Base-by-base conservation (phyloP, 2,329 filamentous ascomycete genomes). In the Fusarium sublunatum region DNA sequence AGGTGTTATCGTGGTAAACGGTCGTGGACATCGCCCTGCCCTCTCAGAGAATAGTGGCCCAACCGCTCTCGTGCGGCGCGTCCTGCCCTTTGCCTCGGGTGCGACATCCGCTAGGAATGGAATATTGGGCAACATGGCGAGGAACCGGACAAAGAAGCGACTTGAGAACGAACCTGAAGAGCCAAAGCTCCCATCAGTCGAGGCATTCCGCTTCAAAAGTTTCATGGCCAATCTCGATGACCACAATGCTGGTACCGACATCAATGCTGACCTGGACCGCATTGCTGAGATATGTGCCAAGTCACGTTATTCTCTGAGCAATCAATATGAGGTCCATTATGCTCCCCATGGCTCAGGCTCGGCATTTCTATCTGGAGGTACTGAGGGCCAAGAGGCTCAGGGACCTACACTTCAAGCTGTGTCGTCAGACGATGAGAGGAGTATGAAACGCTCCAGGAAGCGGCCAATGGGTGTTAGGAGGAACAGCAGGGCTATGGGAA, bases 231-330 rank as follows among this genome's bases (percentile, higher is more conserved):
- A 84, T 55, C 78, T 86, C 43, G 79, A 84, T 58, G 76, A 76
- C 2, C 76, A 79, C 45, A 76, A 77, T 46, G 70, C 69, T 5
- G 75, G 74, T 6, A 75, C 75, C 44, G 80, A 83, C 55, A 85
- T 88, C 57, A 79, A 80, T 47, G 78, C 85, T 11, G 85, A 88
- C 67, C 76, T 89, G 45, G 86, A 89, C 60, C 82, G 85, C 36
- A 89, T 89, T 67, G 87, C 87, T 10, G 86, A 89, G 72, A 89
- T 89, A 29, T 89, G 86, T 74, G 87, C 87, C 34, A 80, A 84
- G 31, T 88, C 86, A 11, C 81, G 84, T 39, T 89, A 88, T 72
- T 88, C 86, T 36, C 72, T 89, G 47, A 88, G 86, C 73, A 88
- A 88, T 71, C 86, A 89, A 70, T 88, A 89, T 67, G 87, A 88